Conservation (phyloP, 192 early-diverging fungal genomes). For the Phlyctochytrium bullatum region DNA sequence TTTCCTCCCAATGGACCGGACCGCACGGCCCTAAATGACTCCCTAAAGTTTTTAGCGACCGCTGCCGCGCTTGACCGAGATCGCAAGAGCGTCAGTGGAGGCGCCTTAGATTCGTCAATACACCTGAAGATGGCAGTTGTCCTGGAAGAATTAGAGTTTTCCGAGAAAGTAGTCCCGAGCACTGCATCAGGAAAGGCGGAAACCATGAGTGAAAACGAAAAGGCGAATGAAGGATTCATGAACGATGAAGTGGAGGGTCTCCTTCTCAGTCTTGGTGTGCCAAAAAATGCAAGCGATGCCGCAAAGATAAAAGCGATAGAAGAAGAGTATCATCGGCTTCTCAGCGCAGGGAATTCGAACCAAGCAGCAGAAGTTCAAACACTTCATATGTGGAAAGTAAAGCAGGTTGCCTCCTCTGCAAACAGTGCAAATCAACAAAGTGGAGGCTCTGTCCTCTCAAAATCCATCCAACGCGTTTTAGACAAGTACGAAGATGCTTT, state of each 20-base stretch:
- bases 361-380: constrained; percentile 49
- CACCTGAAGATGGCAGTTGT: constrained; percentile 34
- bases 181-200: no score
- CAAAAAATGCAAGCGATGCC: constrained; percentile 34
- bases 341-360: constrained; percentile 30
- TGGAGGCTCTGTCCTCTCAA: not conserved
- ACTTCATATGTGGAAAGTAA: constrained; percentile 41
- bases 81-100: constrained; percentile 16
- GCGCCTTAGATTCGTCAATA: constrained; percentile 21
- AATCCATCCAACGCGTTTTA: constrained; percentile 4
- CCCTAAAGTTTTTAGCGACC: constrained; percentile 23
- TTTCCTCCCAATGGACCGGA: constrained; percentile 14
- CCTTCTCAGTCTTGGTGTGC: constrained; percentile 39
- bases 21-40: constrained; percentile 4
- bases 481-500: constrained; percentile 42
- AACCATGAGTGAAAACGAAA: constrained; percentile 26
- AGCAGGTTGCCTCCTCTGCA: constrained; percentile 20
- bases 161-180: no score
- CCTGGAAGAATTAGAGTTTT: constrained; percentile 32
- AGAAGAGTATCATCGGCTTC: constrained; percentile 45
- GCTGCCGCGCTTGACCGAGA: constrained; percentile 33
- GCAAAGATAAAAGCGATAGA: constrained; percentile 47
- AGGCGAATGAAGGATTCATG: constrained; percentile 42
- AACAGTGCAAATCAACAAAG: constrained; percentile 16
- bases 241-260: constrained; percentile 50